Evolutionary conservation across 73 alveolate genomes (phyloP).

Genomic region (Paramecium tetraurelia): DNA sequence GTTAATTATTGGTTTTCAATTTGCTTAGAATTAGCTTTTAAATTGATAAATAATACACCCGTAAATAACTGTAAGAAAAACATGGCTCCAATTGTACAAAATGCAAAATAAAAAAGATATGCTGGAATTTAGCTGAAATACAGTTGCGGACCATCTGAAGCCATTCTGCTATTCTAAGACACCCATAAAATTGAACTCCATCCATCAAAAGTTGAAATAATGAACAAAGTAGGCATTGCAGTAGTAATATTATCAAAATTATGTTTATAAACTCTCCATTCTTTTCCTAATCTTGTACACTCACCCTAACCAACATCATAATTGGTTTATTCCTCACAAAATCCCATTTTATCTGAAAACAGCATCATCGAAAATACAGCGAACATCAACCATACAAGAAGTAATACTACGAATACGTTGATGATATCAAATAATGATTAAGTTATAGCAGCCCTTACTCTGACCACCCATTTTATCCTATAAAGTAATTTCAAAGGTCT

Average conservation of each 20-base stretch:
- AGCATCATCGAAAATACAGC: background rate
- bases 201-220: constrained; percentile 31
- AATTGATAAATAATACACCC: background rate
- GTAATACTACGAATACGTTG: background rate
- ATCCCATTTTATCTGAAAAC: background rate
- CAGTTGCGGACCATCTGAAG: background rate
- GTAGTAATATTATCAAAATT: constrained; percentile 30
- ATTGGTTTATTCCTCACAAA: background rate
- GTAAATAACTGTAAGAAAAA: background rate
- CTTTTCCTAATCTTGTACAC: background rate
- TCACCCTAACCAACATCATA: background rate
- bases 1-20: background rate
- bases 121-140: background rate
- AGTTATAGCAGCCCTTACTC: background rate
- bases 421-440: constrained; percentile 22
- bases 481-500: constrained; percentile 5
- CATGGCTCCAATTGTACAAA: constrained; percentile 6
- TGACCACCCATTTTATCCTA: background rate
- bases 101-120: background rate
- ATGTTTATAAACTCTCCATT: constrained; percentile 9
- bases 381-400: background rate
- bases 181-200: background rate
- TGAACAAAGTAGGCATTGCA: background rate
- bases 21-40: background rate
- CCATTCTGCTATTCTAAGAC: background rate